These are phyloP conservation scores for Thelonectria discophora DNA, from an alignment of 2,329 filamentous ascomycete species.

Conservation along the genomic window DNA sequence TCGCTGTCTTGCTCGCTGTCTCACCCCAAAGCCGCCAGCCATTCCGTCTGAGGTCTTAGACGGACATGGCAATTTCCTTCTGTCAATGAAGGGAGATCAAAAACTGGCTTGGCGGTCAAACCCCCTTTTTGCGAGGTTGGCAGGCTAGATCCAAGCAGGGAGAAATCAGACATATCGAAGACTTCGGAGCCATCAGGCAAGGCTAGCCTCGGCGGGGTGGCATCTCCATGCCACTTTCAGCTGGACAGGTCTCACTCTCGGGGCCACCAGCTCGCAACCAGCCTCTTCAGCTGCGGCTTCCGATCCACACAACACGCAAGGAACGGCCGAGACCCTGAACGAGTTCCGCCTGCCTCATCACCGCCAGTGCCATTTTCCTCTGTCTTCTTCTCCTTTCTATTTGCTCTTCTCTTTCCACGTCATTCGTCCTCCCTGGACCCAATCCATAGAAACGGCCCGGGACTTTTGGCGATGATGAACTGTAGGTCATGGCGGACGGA, in stretches of 20 bases:
- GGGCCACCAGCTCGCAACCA: slow-evolving; percentile 7
- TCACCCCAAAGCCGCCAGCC: slow-evolving; percentile 3
- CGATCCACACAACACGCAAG: slow-evolving; percentile 20
- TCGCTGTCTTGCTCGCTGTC: neutral
- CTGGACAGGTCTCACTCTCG: slow-evolving; percentile 23
- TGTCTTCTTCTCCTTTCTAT: neutral
- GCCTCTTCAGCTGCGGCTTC: slow-evolving; percentile 3
- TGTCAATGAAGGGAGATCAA: neutral
- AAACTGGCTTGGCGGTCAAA: neutral
- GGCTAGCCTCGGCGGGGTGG: slow-evolving; percentile 9
- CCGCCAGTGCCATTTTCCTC: neutral
- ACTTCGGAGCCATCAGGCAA: neutral
- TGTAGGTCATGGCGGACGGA: neutral
- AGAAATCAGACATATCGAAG: slow-evolving; percentile 2
- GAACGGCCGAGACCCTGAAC: slow-evolving; percentile 19
- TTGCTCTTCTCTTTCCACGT: slow-evolving; percentile 4
- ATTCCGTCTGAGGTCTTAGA: neutral
- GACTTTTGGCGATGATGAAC: neutral
- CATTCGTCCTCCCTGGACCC: neutral
- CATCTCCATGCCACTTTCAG: slow-evolving; percentile 26
- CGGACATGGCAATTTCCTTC: neutral
- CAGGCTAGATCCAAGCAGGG: neutral
- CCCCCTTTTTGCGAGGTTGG: neutral
- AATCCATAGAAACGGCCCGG: neutral
- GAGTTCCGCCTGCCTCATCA: slow-evolving; percentile 8